Evolutionary conservation across 2,329 filamentous ascomycete genomes (phyloP).

Genomic region (Domatiomyces catenatus): DNA sequence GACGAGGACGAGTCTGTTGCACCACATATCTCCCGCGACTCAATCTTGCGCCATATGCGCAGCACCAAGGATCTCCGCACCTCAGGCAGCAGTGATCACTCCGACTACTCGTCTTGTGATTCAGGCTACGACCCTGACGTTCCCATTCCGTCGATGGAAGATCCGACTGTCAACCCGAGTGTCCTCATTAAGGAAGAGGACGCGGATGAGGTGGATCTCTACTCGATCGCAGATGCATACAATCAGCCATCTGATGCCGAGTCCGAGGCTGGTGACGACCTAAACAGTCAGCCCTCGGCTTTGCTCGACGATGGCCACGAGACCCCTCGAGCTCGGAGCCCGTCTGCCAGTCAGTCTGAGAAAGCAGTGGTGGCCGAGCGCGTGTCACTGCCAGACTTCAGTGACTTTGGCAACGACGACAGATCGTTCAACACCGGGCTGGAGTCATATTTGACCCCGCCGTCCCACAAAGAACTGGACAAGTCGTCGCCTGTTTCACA

Average conservation of each 20-base stretch:
- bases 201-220: constrained; percentile 48
- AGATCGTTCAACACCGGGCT: constrained; percentile 39
- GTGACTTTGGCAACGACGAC: constrained; percentile 32
- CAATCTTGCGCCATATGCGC: constrained; percentile 69
- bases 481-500: not conserved
- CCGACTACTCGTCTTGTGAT: constrained; percentile 30
- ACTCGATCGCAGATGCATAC: constrained; percentile 53
- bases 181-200: constrained; percentile 52
- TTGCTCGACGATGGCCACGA: constrained; percentile 29
- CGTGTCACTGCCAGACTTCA: constrained; percentile 35
- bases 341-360: constrained; percentile 4
- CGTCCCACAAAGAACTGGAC: constrained; percentile 18
- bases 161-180: constrained; percentile 20
- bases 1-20: constrained; percentile 3
- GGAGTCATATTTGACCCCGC: constrained; percentile 38
- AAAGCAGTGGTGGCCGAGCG: constrained; percentile 3
- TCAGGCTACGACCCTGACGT: constrained; percentile 61
- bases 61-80: constrained; percentile 43
- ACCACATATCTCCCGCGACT: constrained; percentile 55
- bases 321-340: constrained; percentile 29
- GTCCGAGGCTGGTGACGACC: constrained; percentile 31
- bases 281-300: constrained; percentile 25
- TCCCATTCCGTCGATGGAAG: constrained; percentile 75
- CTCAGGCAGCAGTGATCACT: constrained; percentile 28
- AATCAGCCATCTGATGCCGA: constrained; percentile 31